A percentile compares a stretch with the other conserved stretches of the same genome.
Evolutionary conservation across 148 eudicot species (phyloP).

Genomic region (Silene latifolia): DNA sequence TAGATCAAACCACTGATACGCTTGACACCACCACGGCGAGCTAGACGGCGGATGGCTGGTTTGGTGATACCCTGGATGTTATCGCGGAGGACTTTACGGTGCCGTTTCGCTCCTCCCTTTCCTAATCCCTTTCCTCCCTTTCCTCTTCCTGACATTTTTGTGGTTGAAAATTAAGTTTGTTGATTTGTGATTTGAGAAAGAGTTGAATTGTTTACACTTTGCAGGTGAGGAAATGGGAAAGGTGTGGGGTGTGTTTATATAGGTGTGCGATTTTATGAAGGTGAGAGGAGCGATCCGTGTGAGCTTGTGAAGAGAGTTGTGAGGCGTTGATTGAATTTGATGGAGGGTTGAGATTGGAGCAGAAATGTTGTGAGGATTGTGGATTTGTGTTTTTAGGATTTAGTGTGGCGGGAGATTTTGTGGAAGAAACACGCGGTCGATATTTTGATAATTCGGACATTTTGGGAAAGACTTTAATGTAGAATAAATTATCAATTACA

Average conservation of each 20-base stretch:
- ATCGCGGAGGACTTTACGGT: background rate
- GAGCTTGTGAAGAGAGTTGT: background rate
- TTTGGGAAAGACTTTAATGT: too few relatives aligned
- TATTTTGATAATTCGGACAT: too few relatives aligned
- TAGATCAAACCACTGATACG: background rate
- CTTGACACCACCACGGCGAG: background rate
- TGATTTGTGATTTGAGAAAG: background rate
- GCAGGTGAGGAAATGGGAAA: background rate
- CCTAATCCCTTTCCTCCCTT: slow-evolving; percentile 6
- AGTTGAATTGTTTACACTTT: background rate
- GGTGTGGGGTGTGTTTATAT: background rate
- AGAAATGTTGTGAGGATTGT: background rate
- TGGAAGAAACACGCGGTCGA: too few relatives aligned
- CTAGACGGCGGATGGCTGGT: background rate
- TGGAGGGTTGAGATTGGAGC: background rate
- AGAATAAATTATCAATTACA: too few relatives aligned
- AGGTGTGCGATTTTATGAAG: background rate
- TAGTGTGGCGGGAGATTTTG: too few relatives aligned
- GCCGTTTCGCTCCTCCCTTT: slow-evolving; percentile 1
- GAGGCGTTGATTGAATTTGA: background rate
- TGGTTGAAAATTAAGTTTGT: too few relatives aligned
- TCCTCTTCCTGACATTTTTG: background rate
- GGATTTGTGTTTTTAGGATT: background rate
- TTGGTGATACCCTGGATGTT: background rate
- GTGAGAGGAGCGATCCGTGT: background rate